A percentile compares a stretch with the other conserved stretches of the same genome.
Conservation (phyloP, 2,329 filamentous ascomycete species). For the Blastomyces percursus region DNA sequence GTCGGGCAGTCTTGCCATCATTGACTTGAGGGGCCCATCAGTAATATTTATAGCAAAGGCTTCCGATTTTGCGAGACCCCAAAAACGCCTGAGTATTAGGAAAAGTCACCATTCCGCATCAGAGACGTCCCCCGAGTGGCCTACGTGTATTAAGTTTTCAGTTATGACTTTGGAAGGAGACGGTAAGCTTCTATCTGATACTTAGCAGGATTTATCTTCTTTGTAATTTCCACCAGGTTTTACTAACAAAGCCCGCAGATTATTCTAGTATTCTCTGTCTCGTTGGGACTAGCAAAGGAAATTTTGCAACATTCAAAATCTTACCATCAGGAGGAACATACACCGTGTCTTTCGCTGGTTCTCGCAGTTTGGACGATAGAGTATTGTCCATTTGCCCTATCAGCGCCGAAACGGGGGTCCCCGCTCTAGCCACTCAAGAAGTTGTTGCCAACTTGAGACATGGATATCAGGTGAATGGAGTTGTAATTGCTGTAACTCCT, state of each 20-base stretch:
- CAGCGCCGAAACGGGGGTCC: constrained; percentile 62
- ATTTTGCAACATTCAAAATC: constrained; percentile 80
- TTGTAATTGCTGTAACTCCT: constrained; percentile 63
- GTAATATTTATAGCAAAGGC: constrained; percentile 68
- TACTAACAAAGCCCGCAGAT: constrained; percentile 35
- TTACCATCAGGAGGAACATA: constrained; percentile 66
- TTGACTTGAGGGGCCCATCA: constrained; percentile 78
- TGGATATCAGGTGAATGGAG: constrained; percentile 66
- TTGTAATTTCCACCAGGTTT: not conserved
- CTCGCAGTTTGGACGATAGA: constrained; percentile 53
- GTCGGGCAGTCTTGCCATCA: constrained; percentile 64
- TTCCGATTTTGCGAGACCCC: constrained; percentile 62
- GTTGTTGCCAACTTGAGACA: constrained; percentile 66
- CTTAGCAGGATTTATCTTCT: not conserved
- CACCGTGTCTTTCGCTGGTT: constrained; percentile 58
- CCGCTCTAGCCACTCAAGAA: constrained; percentile 62
- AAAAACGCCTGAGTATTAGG: constrained; percentile 63
- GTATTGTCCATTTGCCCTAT: constrained; percentile 73
- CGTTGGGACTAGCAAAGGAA: constrained; percentile 75
- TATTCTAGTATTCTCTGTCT: constrained; percentile 93
- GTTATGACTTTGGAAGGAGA: constrained; percentile 92
- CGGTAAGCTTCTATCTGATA: constrained; percentile 30
- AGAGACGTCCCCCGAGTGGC: constrained; percentile 54
- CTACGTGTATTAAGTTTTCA: constrained; percentile 76
- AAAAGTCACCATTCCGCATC: constrained; percentile 41